Base-by-base conservation (phyloP, 768 basidiomycete genomes). In the Kwoniella botswanensis region DNA sequence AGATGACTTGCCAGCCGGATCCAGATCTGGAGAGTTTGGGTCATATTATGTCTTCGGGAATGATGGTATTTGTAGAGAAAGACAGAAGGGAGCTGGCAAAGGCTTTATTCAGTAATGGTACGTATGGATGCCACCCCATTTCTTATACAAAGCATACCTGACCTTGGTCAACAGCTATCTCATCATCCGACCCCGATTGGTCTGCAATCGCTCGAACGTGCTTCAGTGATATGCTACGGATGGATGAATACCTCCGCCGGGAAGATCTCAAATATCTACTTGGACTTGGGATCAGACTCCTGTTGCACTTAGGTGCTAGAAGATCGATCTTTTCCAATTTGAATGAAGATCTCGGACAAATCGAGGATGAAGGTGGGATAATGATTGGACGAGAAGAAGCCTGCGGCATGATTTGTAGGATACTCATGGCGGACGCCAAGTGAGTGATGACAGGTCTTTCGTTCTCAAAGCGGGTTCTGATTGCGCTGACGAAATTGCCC, bases 391-490 rank as follows among this genome's bases (percentile, higher is more conserved):
- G 57, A 18, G 57, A 67, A 43, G 41, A 12, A 42, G 54, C 55
- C 1, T 67, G 65, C 29, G 56, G 17, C 1, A 18, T 67, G 24
- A 12, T 67, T 1, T 67, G 65, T 29, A 35, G 56, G 12, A 44
- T 67, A 13, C 56, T 67, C 22, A 46, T 44, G 9, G 15, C 43
- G 1, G n/a, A 53, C 5, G 15, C 50, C 7, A 61, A 29, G 67
- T 68, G 42, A 70, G 63, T 56, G 21, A 11, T 50, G 13, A 43
- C 56, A 56, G 11, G 9, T 43, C 3, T 35, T 46, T 17, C 53
- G 12, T 35, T 35, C 5, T 50, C 17, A 18, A 15, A 15, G 46
- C 12, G 46, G 12, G 0, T 15, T 10, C 46, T 50, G 10, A 17
- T 50, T 35, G 35, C 7, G 35, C 35, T 35, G 35, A 35, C 35